These are phyloP conservation scores for Colletotrichum graminicola DNA, from an alignment of 2,329 filamentous ascomycete species.

Conservation along the genomic window DNA sequence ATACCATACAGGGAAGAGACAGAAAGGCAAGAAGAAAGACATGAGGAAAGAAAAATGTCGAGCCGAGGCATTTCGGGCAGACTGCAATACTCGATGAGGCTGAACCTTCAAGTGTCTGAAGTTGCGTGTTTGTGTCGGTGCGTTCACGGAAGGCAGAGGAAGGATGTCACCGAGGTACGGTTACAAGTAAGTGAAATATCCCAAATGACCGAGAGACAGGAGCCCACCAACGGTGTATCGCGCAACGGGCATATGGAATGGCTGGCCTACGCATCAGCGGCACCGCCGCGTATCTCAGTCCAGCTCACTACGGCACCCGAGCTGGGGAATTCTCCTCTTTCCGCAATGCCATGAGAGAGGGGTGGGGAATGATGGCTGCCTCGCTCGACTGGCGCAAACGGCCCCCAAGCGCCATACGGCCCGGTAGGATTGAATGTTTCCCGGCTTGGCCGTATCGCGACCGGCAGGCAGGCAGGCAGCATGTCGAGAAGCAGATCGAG, in stretches of 20 bases:
- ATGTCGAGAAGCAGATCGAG: background rate
- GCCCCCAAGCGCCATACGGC: background rate
- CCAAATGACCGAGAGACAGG: constrained; percentile 19
- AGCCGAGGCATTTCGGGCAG: constrained; percentile 2
- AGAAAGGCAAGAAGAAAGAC: background rate
- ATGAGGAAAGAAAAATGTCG: background rate
- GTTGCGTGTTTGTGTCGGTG: constrained; percentile 12
- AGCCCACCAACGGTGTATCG: constrained; percentile 1
- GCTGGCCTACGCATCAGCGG: constrained; percentile 38
- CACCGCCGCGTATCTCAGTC: constrained; percentile 26
- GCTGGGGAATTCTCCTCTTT: constrained; percentile 16
- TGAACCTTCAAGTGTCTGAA: constrained; percentile 28
- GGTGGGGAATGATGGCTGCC: background rate
- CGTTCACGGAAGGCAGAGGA: background rate
- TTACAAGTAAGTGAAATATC: constrained; percentile 9
- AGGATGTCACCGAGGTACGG: background rate
- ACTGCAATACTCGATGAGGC: constrained; percentile 23
- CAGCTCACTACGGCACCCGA: constrained; percentile 28
- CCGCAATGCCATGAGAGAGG: constrained; percentile 9
- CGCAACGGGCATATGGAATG: constrained; percentile 26
- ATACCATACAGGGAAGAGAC: background rate
- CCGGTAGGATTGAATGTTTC: background rate
- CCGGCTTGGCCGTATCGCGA: background rate
- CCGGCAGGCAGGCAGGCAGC: background rate
- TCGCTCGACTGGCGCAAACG: background rate